Evolutionary conservation across 805 yeast species (phyloP).

Genomic region (Myxozyma sirexii): DNA sequence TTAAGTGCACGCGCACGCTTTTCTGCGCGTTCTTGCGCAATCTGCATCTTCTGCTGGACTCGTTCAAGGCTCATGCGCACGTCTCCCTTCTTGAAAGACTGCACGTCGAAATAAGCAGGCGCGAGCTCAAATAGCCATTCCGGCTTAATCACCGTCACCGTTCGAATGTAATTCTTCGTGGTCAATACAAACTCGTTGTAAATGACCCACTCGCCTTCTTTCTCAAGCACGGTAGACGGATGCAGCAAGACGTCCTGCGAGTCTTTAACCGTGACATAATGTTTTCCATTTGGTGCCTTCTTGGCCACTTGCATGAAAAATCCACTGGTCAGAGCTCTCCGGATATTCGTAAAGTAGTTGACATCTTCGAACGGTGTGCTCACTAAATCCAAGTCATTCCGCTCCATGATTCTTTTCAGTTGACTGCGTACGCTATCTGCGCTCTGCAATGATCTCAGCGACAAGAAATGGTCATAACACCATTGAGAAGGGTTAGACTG

Average conservation of each 20-base stretch:
- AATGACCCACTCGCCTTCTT: conserved; percentile 88
- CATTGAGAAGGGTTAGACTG: conserved; percentile 62
- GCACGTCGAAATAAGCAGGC: conserved; percentile 68
- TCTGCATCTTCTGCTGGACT: conserved; percentile 51
- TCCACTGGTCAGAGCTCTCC: conserved; percentile 87
- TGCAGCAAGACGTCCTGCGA: conserved; percentile 94
- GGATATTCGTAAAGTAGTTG: conserved; percentile 70
- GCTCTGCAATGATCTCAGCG: conserved; percentile 77
- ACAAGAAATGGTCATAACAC: conserved; percentile 89
- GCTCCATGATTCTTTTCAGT: conserved; percentile 78
- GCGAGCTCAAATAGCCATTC: conserved; percentile 89
- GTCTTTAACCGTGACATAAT: conserved; percentile 90
- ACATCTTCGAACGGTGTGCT: conserved; percentile 69
- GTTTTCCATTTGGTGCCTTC: conserved; percentile 63
- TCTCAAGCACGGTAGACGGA: conserved; percentile 89
- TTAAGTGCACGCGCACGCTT: conserved; percentile 17
- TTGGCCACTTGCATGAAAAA: conserved; percentile 97
- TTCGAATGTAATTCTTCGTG: conserved; percentile 88
- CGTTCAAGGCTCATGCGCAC: conserved; percentile 70
- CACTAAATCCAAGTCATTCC: conserved; percentile 70
- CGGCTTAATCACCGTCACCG: conserved; percentile 86
- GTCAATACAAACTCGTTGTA: conserved; percentile 96
- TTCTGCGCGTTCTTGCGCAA: conserved; percentile 26
- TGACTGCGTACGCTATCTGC: conserved; percentile 89
- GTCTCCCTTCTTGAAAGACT: conserved; percentile 68